Evolutionary conservation across 495 filamentous ascomycete species (phyloP), one percentile per base, ranked within the genome.

Genomic region (Penicillium canescens): DNA sequence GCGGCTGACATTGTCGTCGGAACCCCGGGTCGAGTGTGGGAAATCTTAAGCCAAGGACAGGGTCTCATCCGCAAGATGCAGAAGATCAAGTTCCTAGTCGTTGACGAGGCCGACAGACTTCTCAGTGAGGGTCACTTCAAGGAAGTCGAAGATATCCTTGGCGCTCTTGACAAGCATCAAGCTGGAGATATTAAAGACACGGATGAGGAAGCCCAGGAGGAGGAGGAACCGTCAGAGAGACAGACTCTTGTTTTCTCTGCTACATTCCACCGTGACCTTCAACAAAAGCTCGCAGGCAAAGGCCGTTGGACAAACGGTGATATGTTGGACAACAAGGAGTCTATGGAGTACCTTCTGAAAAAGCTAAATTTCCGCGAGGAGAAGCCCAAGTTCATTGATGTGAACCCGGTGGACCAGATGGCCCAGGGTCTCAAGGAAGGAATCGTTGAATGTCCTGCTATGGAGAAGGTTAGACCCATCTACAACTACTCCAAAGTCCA

Each of bases 171-270:
- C 55, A 76, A 83, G 23, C 60, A 75, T 13, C 71, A 73, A 45
- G 69, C 72, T 13, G 67, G 62, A 21, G 67, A 68, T 23, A 55
- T 64, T 23, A 61, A 64, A 0, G 68, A 75, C 34, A 71, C 67
- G 11, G 80, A 79, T 20, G 66, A 70, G 28, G 53, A 71, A 34
- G 28, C 28, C 8, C 4, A 6, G 10, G 54, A 60, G 16, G 55
- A 72, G 11, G 59, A 70, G 24, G 44, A 60, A 46, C 44, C 50
- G 46, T 16, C 42, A 36, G 24, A 46, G 28, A 36, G 56, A 21
- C 94, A 98, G 67, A 98, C 92, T 1, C 80, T 98, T 2, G 89
- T 98, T 34, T 98, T 98, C 72, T 98, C 95, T 0, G 94, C 94
- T 3, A 98, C 94, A 0, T 96, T 98, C 72, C 87, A 96, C 62